These are phyloP conservation scores for Fusarium tanahbumbuense DNA, from an alignment of 2,329 filamentous ascomycete genomes.

Conservation along the genomic window DNA sequence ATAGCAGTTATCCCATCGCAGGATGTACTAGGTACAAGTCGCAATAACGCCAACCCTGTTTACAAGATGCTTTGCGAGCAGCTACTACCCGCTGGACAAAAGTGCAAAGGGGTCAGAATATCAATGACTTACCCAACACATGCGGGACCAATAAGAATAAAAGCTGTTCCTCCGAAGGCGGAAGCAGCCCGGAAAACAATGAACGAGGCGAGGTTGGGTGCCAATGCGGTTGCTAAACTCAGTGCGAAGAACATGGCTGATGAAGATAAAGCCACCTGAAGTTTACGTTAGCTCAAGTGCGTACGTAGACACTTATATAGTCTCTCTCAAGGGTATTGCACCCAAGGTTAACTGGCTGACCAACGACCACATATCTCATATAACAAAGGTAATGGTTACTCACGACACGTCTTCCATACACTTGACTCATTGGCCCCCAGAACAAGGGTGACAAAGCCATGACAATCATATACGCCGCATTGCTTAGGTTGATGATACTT, in stretches of 20 bases:
- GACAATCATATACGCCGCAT: slow-evolving; percentile 78
- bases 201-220: slow-evolving; percentile 77
- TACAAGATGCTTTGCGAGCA: neutral
- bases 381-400: slow-evolving; percentile 42
- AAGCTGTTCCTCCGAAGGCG: slow-evolving; percentile 79
- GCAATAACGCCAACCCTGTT: neutral
- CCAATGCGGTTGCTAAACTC: slow-evolving; percentile 77
- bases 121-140: slow-evolving; percentile 68
- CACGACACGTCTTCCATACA: slow-evolving; percentile 70
- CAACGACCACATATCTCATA: neutral
- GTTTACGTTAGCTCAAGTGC: neutral
- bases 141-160: slow-evolving; percentile 77
- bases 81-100: neutral
- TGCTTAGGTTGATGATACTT: slow-evolving; percentile 77
- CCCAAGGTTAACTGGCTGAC: neutral
- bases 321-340: neutral
- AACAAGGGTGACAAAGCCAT: slow-evolving; percentile 78
- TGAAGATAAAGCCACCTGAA: slow-evolving; percentile 61
- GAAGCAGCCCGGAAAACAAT: slow-evolving; percentile 80
- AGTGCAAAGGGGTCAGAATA: neutral
- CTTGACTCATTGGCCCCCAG: slow-evolving; percentile 77
- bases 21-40: neutral
- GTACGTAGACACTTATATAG: neutral
- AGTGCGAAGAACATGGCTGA: slow-evolving; percentile 74
- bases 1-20: neutral